phyloP scores from a whole-genome alignment of 805 yeast genomes.

The Deakozyma indianensis region DNA sequence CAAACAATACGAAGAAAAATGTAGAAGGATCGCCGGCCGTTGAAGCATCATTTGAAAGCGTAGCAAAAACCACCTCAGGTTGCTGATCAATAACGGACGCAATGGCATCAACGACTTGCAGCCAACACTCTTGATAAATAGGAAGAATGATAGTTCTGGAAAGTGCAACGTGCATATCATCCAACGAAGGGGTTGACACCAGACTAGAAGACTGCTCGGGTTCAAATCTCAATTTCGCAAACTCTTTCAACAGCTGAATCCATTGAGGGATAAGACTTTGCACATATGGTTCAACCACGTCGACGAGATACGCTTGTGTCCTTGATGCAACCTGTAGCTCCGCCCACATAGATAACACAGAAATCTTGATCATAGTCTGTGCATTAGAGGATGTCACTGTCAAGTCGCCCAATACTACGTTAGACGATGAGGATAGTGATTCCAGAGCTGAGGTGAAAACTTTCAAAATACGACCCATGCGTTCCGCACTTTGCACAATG shows the following conservation, averaged over 20 bases:
- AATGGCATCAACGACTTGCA: constrained; percentile 62
- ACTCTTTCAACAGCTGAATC: constrained; percentile 64
- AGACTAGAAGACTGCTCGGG: constrained; percentile 20
- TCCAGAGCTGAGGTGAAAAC: constrained; percentile 55
- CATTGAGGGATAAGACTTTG: constrained; percentile 58
- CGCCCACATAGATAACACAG: constrained; percentile 30
- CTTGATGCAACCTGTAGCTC: constrained; percentile 18
- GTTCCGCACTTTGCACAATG: constrained; percentile 31
- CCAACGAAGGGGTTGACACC: constrained; percentile 15
- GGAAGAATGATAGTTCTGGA: constrained; percentile 28
- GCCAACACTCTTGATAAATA: constrained; percentile 50
- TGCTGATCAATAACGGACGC: constrained; percentile 47
- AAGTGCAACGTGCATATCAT: constrained; percentile 19
- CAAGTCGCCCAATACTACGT: constrained; percentile 22
- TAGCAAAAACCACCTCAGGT: constrained; percentile 28
- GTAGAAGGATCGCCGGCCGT: constrained; percentile 15
- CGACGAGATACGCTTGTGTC: constrained; percentile 22
- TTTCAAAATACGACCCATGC: constrained; percentile 42
- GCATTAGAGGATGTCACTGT: constrained; percentile 21
- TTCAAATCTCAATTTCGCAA: constrained; percentile 48
- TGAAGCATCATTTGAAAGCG: constrained; percentile 43
- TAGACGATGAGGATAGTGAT: constrained; percentile 28
- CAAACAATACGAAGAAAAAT: constrained; percentile 66
- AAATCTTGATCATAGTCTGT: constrained; percentile 21
- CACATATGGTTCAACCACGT: constrained; percentile 34